Conservation (phyloP, 192 early-diverging fungal species). For the Podila epigama region DNA sequence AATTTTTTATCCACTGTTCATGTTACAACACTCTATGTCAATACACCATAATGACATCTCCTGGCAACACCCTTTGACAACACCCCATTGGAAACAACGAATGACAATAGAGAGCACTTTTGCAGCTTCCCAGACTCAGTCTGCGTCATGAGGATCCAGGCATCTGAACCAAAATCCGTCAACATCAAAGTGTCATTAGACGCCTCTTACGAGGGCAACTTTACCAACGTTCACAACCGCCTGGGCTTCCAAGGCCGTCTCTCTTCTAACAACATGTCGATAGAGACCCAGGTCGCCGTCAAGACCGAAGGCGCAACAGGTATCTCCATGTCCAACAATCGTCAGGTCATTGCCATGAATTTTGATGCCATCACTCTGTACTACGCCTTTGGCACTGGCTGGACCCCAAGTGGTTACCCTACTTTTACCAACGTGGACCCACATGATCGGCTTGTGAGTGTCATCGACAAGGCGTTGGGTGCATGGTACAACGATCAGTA, state of each 20-base stretch:
- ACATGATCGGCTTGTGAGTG: conserved; percentile 14
- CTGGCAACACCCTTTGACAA: no score
- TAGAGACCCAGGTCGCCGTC: conserved; percentile 28
- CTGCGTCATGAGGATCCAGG: conserved; percentile 34
- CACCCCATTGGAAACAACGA: no score
- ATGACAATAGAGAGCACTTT: conserved; percentile 28
- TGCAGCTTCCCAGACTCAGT: conserved; percentile 41
- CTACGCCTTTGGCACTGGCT: conserved; percentile 25
- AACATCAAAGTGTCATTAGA: conserved; percentile 32
- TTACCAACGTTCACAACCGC: conserved; percentile 35
- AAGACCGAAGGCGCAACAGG: conserved; percentile 29
- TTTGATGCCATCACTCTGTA: conserved; percentile 33
- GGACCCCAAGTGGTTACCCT: conserved; percentile 12
- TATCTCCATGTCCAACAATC: conserved; percentile 39
- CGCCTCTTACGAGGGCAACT: conserved; percentile 12
- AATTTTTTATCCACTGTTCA: neutral
- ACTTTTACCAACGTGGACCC: conserved; percentile 32
- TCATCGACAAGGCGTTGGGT: conserved; percentile 11
- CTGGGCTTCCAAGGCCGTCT: conserved; percentile 21
- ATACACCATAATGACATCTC: no score
- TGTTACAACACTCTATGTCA: neutral
- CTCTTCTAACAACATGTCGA: conserved; percentile 34
- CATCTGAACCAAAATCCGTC: conserved; percentile 34
- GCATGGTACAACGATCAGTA: conserved; percentile 24
- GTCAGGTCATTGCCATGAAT: conserved; percentile 26